Conservation (phyloP, 129 eudicot genomes). For the Heracleum sosnowskyi region DNA sequence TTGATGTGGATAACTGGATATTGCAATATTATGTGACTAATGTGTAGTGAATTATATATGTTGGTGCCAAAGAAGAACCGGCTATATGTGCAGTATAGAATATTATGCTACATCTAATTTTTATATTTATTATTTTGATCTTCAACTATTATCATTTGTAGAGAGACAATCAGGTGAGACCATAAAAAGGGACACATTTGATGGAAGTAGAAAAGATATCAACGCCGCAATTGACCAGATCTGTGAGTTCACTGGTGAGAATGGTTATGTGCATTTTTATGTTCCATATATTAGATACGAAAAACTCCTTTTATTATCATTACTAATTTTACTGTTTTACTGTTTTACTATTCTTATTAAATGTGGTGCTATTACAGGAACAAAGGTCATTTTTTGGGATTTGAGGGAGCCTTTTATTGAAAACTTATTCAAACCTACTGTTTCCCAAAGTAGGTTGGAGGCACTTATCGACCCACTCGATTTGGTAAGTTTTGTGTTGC, state of each 20-base stretch:
- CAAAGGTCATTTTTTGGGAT: slow-evolving; percentile 87
- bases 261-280: neutral
- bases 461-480: slow-evolving; percentile 75
- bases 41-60: neutral
- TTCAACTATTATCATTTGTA: slow-evolving; percentile 14
- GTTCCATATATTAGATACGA: neutral
- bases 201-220: slow-evolving; percentile 91
- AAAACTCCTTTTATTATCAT: neutral
- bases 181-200: slow-evolving; percentile 58
- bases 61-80: neutral
- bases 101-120: neutral
- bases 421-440: slow-evolving; percentile 75
- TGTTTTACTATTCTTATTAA: neutral
- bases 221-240: slow-evolving; percentile 92
- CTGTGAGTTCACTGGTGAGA: slow-evolving; percentile 90
- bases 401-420: slow-evolving; percentile 86
- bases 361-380: slow-evolving; percentile 39
- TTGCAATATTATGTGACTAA: neutral
- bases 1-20: neutral
- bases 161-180: slow-evolving; percentile 44
- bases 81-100: neutral
- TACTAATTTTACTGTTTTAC: neutral
- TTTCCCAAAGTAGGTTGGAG: slow-evolving; percentile 81
- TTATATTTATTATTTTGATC: neutral
- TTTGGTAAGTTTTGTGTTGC: slow-evolving; percentile 36